Evolutionary conservation across 2,329 filamentous ascomycete species (phyloP).

Genomic region (Tolypocladium pustulatum): DNA sequence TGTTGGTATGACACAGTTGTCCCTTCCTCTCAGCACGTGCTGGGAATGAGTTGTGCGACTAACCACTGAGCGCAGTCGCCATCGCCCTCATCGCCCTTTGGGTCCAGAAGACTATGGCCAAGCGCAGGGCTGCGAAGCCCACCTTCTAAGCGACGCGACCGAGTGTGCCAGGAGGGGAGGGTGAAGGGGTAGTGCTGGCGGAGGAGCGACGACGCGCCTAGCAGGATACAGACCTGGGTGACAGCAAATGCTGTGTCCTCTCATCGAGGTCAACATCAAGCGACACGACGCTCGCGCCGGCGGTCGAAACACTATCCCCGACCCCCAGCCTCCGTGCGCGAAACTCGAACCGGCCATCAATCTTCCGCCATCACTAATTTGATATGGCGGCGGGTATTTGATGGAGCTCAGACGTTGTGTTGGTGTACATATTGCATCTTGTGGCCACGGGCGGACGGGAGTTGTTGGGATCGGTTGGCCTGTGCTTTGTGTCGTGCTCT

Average conservation of each 20-base stretch:
- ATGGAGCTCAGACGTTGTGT: slow-evolving; percentile 1
- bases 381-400: slow-evolving; percentile 1
- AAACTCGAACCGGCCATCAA: background rate
- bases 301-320: background rate
- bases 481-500: slow-evolving; percentile 2
- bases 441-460: background rate
- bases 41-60: background rate
- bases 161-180: background rate
- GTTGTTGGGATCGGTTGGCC: slow-evolving; percentile 4
- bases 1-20: slow-evolving; percentile 19
- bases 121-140: slow-evolving; percentile 22
- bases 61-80: slow-evolving; percentile 15
- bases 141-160: slow-evolving; percentile 9
- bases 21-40: background rate
- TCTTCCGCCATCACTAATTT: background rate
- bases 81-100: slow-evolving; percentile 18
- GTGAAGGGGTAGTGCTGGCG: background rate
- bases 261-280: background rate
- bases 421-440: slow-evolving; percentile 3
- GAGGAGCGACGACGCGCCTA: background rate
- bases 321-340: background rate
- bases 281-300: background rate
- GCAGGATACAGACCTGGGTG: background rate
- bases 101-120: slow-evolving; percentile 19
- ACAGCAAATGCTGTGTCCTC: background rate